These are phyloP conservation scores for Artemisia argyi DNA, from an alignment of 129 eudicot species.

Conservation along the genomic window DNA sequence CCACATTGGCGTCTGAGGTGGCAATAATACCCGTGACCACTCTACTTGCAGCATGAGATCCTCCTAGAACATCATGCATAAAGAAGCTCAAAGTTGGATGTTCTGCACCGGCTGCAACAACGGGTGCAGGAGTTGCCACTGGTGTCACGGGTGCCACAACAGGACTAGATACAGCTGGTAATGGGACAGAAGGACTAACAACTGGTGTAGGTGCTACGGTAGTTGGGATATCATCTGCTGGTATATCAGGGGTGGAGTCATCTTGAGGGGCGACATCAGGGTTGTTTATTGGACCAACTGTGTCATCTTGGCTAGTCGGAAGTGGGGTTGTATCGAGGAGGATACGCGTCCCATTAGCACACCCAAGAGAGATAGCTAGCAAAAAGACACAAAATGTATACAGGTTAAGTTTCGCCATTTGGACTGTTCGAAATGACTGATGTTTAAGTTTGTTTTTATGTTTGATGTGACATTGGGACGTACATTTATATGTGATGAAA, in stretches of 20 bases:
- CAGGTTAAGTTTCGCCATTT: constrained; percentile 16
- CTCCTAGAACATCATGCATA: constrained; percentile 90
- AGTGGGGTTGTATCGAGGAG: constrained; percentile 50
- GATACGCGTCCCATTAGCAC: constrained; percentile 51
- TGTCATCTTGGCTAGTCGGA: constrained; percentile 26
- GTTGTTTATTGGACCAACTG: constrained; percentile 31
- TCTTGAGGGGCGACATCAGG: constrained; percentile 17
- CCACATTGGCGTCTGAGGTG: constrained; percentile 53
- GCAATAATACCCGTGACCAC: constrained; percentile 85
- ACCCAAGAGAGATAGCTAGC: constrained; percentile 45
- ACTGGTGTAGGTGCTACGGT: constrained; percentile 27
- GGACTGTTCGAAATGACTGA: background rate
- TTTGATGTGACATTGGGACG: constrained; percentile 7
- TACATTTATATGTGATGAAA: background rate
- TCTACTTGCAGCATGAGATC: constrained; percentile 78
- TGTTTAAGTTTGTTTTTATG: background rate
- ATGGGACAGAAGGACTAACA: constrained; percentile 27
- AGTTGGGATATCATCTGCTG: constrained; percentile 37
- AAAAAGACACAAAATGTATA: constrained; percentile 51
- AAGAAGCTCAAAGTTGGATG: constrained; percentile 62
- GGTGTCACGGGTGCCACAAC: constrained; percentile 1
- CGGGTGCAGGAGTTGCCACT: constrained; percentile 14
- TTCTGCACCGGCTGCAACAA: constrained; percentile 21
- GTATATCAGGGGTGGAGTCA: constrained; percentile 21
- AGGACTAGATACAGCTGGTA: constrained; percentile 20